Evolutionary conservation across 202 grass and related monocot species (phyloP).

Genomic region (Schoenoplectus tabernaemontani): DNA sequence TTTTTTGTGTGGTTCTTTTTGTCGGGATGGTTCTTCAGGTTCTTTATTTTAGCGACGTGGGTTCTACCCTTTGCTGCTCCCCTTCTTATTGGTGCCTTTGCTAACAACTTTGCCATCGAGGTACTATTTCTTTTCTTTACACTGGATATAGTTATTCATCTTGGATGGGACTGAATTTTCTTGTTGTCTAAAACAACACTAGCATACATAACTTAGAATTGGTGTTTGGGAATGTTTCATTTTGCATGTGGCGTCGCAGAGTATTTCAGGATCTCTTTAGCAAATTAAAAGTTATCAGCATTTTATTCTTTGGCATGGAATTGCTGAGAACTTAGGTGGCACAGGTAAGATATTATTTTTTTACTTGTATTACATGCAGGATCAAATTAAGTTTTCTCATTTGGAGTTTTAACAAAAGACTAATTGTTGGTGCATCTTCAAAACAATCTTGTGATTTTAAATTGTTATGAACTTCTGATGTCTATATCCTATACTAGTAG

Average conservation of each 20-base stretch:
- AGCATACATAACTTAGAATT: neutral
- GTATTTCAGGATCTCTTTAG: neutral
- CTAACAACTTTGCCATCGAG: slow-evolving; percentile 70
- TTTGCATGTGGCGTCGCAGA: neutral
- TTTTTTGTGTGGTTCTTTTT: slow-evolving; percentile 81
- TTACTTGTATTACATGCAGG: neutral
- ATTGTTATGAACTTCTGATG: neutral
- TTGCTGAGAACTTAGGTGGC: neutral
- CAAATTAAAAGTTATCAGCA: neutral
- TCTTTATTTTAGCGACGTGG: slow-evolving; percentile 72
- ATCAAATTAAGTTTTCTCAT: neutral
- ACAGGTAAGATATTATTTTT: neutral
- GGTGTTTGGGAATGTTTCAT: neutral
- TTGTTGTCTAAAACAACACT: too few species aligned
- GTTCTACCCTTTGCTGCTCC: slow-evolving; percentile 76
- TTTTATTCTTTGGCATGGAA: neutral
- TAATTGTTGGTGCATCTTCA: neutral
- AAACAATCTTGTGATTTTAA: neutral
- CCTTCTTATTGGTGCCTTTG: slow-evolving; percentile 76
- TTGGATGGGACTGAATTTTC: neutral
- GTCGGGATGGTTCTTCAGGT: slow-evolving; percentile 91
- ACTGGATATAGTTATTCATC: neutral
- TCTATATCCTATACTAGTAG: neutral
- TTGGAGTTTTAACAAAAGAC: neutral
- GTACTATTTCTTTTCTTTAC: slow-evolving; percentile 30